Evolutionary conservation across 495 filamentous ascomycete genomes (phyloP).

Genomic region (Penicillium pancosmium): DNA sequence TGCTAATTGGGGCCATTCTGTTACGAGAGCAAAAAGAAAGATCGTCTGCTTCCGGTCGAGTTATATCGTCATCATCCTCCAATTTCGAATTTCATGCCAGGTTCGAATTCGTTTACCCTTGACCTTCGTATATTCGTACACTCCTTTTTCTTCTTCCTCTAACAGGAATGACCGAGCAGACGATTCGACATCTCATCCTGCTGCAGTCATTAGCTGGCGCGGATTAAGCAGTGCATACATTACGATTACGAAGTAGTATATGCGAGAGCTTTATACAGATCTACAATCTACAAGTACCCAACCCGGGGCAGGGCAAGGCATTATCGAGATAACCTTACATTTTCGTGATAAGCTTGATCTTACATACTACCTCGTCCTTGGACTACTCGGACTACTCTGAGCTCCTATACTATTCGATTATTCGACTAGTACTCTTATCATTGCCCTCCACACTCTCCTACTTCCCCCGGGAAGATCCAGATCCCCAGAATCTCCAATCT

Average conservation of each 20-base stretch:
- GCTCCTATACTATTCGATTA: not conserved
- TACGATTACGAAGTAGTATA: not conserved
- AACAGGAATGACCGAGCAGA: constrained; percentile 37
- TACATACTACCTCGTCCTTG: constrained; percentile 20
- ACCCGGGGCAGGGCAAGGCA: no score
- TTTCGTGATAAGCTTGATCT: constrained; percentile 31
- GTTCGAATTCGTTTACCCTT: not conserved
- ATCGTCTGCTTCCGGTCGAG: constrained; percentile 24
- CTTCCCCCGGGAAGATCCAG: constrained; percentile 3
- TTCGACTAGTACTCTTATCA: no score
- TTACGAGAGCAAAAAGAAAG: constrained; percentile 34
- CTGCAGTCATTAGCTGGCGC: constrained; percentile 31
- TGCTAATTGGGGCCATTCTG: constrained; percentile 23
- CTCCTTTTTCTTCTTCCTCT: not conserved
- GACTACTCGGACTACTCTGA: not conserved
- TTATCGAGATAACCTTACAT: constrained; percentile 20
- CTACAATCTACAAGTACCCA: not conserved
- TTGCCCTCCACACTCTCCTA: not conserved
- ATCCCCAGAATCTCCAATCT: not conserved
- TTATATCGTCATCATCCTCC: constrained; percentile 23
- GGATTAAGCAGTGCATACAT: constrained; percentile 6
- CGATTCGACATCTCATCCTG: constrained; percentile 35
- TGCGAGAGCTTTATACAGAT: not conserved
- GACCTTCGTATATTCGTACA: constrained; percentile 3
- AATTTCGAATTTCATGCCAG: not conserved